Conservation (phyloP, 139 green algal species). For the Chlorella ohadii region DNA sequence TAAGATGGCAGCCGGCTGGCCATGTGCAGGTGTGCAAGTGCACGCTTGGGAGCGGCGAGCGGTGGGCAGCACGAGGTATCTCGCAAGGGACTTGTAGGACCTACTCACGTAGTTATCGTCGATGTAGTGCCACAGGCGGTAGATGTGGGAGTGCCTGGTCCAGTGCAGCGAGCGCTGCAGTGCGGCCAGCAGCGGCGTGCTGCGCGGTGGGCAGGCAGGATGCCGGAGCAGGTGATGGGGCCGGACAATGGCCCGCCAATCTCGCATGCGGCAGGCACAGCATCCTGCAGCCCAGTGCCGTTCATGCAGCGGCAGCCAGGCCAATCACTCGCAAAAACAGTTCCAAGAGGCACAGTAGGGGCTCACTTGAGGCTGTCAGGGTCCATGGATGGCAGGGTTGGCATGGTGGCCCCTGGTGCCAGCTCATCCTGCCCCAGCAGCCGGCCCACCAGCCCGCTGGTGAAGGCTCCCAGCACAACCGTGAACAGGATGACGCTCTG, state of each 20-base stretch:
- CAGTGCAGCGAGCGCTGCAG: constrained; percentile 33
- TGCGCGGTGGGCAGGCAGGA: neutral
- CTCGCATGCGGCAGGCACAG: too few relatives aligned
- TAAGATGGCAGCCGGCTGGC: too few relatives aligned
- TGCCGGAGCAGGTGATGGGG: neutral
- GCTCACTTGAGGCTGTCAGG: constrained; percentile 4
- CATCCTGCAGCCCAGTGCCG: too few relatives aligned
- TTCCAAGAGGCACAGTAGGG: too few relatives aligned
- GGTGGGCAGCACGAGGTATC: too few relatives aligned
- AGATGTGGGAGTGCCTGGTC: neutral
- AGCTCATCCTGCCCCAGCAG: neutral
- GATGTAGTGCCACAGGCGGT: constrained; percentile 15
- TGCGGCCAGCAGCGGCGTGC: neutral
- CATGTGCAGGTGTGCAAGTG: too few relatives aligned
- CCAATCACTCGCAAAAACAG: too few relatives aligned
- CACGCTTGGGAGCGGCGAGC: too few relatives aligned
- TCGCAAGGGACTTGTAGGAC: too few relatives aligned
- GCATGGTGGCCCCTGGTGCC: neutral
- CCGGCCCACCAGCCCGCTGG: neutral
- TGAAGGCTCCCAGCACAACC: constrained; percentile 14
- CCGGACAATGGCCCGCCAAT: neutral
- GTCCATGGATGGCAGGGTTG: neutral
- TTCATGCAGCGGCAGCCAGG: too few relatives aligned
- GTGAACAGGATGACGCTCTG: too few relatives aligned
- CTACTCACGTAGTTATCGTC: neutral